phyloP scores from a whole-genome alignment of 164 flowering plant species.

The Tinospora cordifolia region DNA sequence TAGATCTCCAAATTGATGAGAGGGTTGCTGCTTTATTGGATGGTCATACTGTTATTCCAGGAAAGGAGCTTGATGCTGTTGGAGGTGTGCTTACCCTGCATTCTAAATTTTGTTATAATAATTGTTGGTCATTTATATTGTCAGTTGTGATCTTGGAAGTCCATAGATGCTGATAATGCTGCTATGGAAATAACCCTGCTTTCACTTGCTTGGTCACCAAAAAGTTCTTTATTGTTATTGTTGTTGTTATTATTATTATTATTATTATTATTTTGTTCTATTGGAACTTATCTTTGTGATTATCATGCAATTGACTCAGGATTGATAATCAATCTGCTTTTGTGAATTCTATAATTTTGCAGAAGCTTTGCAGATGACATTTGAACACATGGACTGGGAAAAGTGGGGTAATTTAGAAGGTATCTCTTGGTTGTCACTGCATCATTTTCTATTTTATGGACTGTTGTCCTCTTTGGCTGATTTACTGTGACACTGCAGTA shows the following conservation, averaged over 20 bases:
- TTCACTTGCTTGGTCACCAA: background rate
- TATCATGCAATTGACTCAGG: background rate
- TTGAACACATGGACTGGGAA: conserved; percentile 49
- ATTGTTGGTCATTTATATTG: background rate
- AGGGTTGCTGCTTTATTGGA: conserved; percentile 64
- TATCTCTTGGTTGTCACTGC: conserved; percentile 19
- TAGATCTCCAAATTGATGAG: conserved; percentile 66
- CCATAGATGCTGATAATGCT: background rate
- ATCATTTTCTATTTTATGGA: background rate
- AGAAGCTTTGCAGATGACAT: conserved; percentile 61
- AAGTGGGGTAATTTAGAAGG: conserved; percentile 48
- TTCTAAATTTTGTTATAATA: background rate
- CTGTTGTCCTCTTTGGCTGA: background rate
- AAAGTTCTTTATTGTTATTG: no score
- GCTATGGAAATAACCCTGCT: background rate
- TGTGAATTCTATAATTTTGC: conserved; percentile 28
- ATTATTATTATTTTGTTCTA: background rate
- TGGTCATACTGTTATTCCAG: conserved; percentile 55
- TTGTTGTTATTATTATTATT: background rate
- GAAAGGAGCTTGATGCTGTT: conserved; percentile 67
- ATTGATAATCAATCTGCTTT: conserved; percentile 8
- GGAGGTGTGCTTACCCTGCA: conserved; percentile 41
- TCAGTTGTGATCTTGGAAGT: background rate
- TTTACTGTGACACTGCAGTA: background rate
- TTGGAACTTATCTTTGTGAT: background rate